These are phyloP conservation scores for Pterula multifida DNA, from an alignment of 1,284 basidiomycete genomes.

Conservation along the genomic window DNA sequence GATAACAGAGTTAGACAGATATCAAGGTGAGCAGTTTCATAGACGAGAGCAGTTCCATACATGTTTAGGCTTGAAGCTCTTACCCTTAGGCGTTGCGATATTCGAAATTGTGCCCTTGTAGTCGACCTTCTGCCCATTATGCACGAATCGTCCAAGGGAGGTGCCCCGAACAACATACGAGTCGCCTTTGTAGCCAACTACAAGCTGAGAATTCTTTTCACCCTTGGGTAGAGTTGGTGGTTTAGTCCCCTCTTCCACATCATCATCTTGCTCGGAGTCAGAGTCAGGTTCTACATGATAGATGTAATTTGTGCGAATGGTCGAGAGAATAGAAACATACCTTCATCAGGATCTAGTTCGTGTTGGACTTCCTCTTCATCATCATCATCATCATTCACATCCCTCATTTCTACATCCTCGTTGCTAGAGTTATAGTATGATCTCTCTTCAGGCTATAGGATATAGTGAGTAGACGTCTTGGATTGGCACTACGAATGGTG, in stretches of 20 bases:
- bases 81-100: constrained; percentile 73
- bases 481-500: too few relatives aligned
- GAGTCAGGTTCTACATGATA: constrained; percentile 28
- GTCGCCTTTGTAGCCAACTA: constrained; percentile 94
- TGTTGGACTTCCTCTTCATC: constrained; percentile 64
- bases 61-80: constrained; percentile 78
- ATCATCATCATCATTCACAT: constrained; percentile 59
- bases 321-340: constrained; percentile 15
- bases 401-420: constrained; percentile 81
- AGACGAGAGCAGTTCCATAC: constrained; percentile 34
- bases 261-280: constrained; percentile 49
- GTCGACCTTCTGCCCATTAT: constrained; percentile 68
- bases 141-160: background rate
- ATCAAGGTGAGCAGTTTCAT: constrained; percentile 4
- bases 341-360: constrained; percentile 49
- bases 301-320: constrained; percentile 3
- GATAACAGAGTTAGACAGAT: background rate
- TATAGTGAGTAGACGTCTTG: constrained; percentile 5
- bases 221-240: constrained; percentile 32
- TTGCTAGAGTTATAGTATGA: constrained; percentile 57
- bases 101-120: constrained; percentile 87
- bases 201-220: constrained; percentile 81
- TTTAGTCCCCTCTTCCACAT: constrained; percentile 34
- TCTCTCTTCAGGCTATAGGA: constrained; percentile 53
- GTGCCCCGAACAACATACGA: constrained; percentile 75